Conservation (phyloP, 345 rosid species). For the Lumnitzera littorea region DNA sequence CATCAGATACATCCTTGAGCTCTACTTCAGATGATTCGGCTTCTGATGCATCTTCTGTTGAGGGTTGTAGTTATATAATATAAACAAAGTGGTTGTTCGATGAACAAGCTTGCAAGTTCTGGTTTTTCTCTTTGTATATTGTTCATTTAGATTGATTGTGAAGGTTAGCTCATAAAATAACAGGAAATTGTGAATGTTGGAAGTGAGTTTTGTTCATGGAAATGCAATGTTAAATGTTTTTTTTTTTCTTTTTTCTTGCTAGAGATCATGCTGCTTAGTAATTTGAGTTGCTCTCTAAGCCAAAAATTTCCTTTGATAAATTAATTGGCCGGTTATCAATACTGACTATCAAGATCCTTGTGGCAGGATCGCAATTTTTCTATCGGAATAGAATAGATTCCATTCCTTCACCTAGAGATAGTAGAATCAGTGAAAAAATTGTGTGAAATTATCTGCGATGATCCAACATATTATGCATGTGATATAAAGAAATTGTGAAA, state of each 20-base stretch:
- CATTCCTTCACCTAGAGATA: too few species aligned
- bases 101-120: constrained; percentile 7
- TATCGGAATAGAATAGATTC: too few species aligned
- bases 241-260: too few species aligned
- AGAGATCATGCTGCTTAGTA: too few species aligned
- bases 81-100: not conserved
- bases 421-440: too few species aligned
- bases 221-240: not conserved
- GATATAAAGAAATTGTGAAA: too few species aligned
- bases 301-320: not conserved
- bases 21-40: constrained; percentile 83
- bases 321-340: too few species aligned
- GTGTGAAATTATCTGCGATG: too few species aligned
- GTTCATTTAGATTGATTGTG: constrained; percentile 1
- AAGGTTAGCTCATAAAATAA: not conserved
- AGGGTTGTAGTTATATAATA: constrained; percentile 32
- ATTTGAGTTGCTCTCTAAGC: too few species aligned
- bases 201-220: not conserved
- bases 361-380: too few species aligned
- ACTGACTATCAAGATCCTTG: too few species aligned
- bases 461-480: too few species aligned
- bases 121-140: constrained; percentile 8
- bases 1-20: constrained; percentile 42
- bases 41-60: constrained; percentile 66
- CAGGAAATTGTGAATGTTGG: not conserved